Percentiles rank a stretch among this genome's conserved stretches.
These are phyloP conservation scores for Ceratocystis variospora DNA, from an alignment of 2,329 filamentous ascomycete genomes.

Conservation along the genomic window DNA sequence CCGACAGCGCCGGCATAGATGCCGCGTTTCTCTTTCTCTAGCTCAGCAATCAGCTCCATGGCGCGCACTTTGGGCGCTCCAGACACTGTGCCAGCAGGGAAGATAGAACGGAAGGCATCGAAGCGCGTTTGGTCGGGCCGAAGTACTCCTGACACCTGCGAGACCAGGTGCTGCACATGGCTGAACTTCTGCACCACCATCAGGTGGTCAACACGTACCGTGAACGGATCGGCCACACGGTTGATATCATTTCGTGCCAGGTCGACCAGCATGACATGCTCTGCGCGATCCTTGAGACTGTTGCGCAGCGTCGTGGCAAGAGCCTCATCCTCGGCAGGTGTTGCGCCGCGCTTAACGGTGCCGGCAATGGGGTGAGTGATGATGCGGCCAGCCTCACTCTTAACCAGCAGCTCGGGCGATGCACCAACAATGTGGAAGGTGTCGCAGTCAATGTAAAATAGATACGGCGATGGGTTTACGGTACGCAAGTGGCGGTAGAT, in stretches of 20 bases:
- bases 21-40: constrained; percentile 86
- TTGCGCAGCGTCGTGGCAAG: constrained; percentile 63
- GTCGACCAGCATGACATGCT: constrained; percentile 97
- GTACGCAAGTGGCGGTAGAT: constrained; percentile 91
- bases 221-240: constrained; percentile 79
- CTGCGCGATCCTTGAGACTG: constrained; percentile 80
- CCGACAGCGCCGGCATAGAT: constrained; percentile 93
- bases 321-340: constrained; percentile 63
- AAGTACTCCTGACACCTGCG: constrained; percentile 85
- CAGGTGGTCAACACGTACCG: constrained; percentile 78
- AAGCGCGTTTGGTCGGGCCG: constrained; percentile 75
- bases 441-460: constrained; percentile 87
- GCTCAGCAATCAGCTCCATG: constrained; percentile 92
- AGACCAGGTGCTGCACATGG: constrained; percentile 94
- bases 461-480: constrained; percentile 94
- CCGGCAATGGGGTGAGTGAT: constrained; percentile 96
- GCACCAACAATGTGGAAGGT: constrained; percentile 93
- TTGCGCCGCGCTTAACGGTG: constrained; percentile 76
- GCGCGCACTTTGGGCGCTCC: constrained; percentile 91
- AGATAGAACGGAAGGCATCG: constrained; percentile 91
- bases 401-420: constrained; percentile 86
- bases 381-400: constrained; percentile 71
- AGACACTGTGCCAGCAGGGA: constrained; percentile 89
- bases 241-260: constrained; percentile 94
- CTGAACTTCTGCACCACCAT: constrained; percentile 94